A percentile compares a stretch with the other conserved stretches of the same genome.
These are phyloP conservation scores for Xerocomus potaroensis DNA, from an alignment of 768 basidiomycete genomes.

Conservation along the genomic window DNA sequence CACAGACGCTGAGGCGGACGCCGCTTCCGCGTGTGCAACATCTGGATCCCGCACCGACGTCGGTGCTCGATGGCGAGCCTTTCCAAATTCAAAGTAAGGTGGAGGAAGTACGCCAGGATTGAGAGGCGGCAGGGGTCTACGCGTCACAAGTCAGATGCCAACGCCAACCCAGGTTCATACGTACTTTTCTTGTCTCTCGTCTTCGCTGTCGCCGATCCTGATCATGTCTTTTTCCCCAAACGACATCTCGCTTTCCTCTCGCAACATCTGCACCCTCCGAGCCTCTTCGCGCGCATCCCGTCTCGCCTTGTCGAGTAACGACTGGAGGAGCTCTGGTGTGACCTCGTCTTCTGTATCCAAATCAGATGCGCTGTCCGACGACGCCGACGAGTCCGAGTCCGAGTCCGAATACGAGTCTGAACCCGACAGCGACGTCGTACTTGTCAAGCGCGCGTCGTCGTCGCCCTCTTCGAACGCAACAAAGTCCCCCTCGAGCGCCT, in stretches of 20 bases:
- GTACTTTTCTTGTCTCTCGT: constrained; percentile 23
- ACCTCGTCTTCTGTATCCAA: constrained; percentile 42
- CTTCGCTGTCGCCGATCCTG: constrained; percentile 36
- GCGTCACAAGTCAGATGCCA: background rate
- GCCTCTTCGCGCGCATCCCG: constrained; percentile 41
- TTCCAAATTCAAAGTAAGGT: constrained; percentile 58
- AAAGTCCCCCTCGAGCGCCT: background rate
- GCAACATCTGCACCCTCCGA: constrained; percentile 18
- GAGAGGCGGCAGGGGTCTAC: constrained; percentile 57
- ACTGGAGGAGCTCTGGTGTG: constrained; percentile 57
- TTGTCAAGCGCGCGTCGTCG: no score
- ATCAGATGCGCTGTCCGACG: constrained; percentile 31
- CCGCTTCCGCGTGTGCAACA: constrained; percentile 47
- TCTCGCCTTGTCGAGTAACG: constrained; percentile 58
- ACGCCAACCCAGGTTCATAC: constrained; percentile 26
- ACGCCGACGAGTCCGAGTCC: constrained; percentile 27
- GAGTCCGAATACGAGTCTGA: constrained; percentile 31
- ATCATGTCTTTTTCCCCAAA: constrained; percentile 56
- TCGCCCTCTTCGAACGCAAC: constrained; percentile 3
- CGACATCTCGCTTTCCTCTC: constrained; percentile 21
- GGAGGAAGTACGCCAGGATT: constrained; percentile 61
- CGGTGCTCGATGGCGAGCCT: constrained; percentile 40
- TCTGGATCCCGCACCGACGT: constrained; percentile 58
- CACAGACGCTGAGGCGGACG: constrained; percentile 42
- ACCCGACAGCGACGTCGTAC: background rate